phyloP scores from a whole-genome alignment of 768 basidiomycete genomes.

The Cyclocybe cylindracea region DNA sequence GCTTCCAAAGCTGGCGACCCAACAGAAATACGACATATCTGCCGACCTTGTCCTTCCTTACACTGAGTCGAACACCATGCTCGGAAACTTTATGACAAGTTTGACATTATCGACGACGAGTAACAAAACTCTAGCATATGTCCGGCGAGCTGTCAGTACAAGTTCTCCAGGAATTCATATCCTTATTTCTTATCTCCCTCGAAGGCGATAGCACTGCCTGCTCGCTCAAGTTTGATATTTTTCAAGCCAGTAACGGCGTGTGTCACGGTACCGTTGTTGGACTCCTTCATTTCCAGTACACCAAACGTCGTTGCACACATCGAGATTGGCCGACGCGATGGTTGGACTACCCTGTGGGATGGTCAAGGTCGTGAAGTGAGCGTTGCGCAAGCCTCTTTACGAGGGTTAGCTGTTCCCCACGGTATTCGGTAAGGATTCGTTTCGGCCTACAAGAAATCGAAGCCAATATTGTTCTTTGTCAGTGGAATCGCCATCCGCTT shows the following conservation, averaged over 20 bases:
- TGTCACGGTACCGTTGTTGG: constrained; percentile 59
- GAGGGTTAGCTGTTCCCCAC: constrained; percentile 61
- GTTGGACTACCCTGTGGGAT: constrained; percentile 67
- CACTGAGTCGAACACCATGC: constrained; percentile 63
- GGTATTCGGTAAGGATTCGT: constrained; percentile 61
- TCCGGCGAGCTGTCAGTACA: constrained; percentile 66
- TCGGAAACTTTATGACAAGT: constrained; percentile 86
- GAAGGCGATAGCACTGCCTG: constrained; percentile 62
- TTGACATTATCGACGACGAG: constrained; percentile 57
- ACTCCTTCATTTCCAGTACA: constrained; percentile 49
- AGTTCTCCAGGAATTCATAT: background rate
- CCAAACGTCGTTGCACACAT: constrained; percentile 56
- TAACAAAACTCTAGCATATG: constrained; percentile 62
- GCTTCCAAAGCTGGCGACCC: constrained; percentile 51
- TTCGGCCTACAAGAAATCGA: background rate
- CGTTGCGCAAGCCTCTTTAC: constrained; percentile 60
- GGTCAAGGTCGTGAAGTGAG: constrained; percentile 77
- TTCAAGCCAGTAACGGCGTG: constrained; percentile 40
- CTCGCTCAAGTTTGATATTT: constrained; percentile 40
- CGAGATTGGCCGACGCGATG: constrained; percentile 74
- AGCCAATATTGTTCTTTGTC: constrained; percentile 1
- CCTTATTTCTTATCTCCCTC: constrained; percentile 1
- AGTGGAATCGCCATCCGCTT: constrained; percentile 74
- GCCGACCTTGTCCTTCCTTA: constrained; percentile 67
- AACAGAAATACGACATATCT: constrained; percentile 77